phyloP scores from a whole-genome alignment of 345 rosid species.

The Citrus mangshanensis region DNA sequence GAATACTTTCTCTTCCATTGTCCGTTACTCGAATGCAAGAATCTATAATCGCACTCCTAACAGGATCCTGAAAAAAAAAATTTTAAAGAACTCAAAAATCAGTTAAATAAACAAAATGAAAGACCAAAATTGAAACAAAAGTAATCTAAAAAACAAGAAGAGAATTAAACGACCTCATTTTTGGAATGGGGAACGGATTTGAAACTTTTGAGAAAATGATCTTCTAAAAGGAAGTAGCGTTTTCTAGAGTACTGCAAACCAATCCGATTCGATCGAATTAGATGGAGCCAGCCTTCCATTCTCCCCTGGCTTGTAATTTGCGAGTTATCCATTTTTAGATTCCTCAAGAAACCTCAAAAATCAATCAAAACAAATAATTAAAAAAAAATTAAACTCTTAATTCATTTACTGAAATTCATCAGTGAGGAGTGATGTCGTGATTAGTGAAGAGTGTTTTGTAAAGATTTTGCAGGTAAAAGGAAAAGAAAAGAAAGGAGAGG shows the following conservation, averaged over 20 bases:
- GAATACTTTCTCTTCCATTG: conserved; percentile 91
- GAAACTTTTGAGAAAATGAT: conserved; percentile 71
- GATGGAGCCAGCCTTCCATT: conserved; percentile 92
- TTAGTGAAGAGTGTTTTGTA: background rate
- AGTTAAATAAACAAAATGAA: background rate
- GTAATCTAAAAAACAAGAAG: background rate
- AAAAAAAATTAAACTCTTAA: too few relatives aligned
- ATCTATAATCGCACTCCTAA: conserved; percentile 79
- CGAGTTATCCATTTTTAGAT: conserved; percentile 35
- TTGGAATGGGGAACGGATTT: conserved; percentile 60
- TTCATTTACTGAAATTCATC: background rate
- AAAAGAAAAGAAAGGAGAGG: background rate
- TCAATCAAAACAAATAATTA: too few relatives aligned
- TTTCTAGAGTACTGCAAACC: conserved; percentile 82
- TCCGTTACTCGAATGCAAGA: conserved; percentile 86
- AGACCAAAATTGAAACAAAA: background rate
- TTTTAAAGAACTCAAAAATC: background rate
- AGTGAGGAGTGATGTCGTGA: background rate
- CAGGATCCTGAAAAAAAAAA: conserved; percentile 49
- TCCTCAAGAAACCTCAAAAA: background rate
- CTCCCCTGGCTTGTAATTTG: conserved; percentile 35
- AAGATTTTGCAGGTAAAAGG: background rate
- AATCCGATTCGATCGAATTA: conserved; percentile 73
- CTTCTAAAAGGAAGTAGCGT: conserved; percentile 71
- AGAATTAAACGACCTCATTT: conserved; percentile 36